Conservation (phyloP, 805 yeast genomes). For the Yamadazyma sp. region DNA sequence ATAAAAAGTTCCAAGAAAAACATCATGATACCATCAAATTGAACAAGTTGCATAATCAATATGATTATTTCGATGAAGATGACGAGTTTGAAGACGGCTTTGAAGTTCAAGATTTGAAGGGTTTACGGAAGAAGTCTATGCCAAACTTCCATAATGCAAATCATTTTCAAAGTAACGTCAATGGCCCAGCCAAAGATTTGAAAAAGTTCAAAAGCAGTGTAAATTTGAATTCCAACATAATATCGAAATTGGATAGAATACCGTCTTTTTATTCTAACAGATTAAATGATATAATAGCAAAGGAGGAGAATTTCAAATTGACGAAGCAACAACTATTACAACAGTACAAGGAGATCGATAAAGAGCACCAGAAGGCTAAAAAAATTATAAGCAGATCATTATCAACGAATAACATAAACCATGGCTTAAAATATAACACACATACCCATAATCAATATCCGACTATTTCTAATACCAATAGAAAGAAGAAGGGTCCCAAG, state of each 20-base stretch:
- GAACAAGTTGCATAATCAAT: slow-evolving; percentile 17
- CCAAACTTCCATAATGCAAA: slow-evolving; percentile 3
- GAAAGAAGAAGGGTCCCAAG: background rate
- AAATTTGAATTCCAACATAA: slow-evolving; percentile 26
- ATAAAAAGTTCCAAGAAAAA: slow-evolving; percentile 1
- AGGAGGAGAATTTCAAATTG: slow-evolving; percentile 10
- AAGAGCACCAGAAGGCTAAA: slow-evolving; percentile 12
- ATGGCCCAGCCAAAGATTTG: slow-evolving; percentile 3
- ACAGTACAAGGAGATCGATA: slow-evolving; percentile 27
- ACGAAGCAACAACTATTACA: slow-evolving; percentile 28
- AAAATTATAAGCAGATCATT: slow-evolving; percentile 10
- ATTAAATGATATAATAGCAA: slow-evolving; percentile 14
- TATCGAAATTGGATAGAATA: slow-evolving; percentile 36
- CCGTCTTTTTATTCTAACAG: slow-evolving; percentile 35
- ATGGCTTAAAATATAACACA: background rate
- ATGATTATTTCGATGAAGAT: slow-evolving; percentile 23
- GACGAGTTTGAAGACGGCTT: slow-evolving; percentile 32
- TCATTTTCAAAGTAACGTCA: background rate
- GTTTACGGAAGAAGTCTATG: slow-evolving; percentile 3
- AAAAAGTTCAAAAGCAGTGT: slow-evolving; percentile 20
- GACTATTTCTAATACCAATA: too few species aligned
- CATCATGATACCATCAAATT: slow-evolving; percentile 3
- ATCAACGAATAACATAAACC: background rate
- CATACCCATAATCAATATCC: background rate
- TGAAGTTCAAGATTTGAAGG: slow-evolving; percentile 3